phyloP scores from a whole-genome alignment of 352 stramenopile genomes.

The Phytopythium mirpurense region DNA sequence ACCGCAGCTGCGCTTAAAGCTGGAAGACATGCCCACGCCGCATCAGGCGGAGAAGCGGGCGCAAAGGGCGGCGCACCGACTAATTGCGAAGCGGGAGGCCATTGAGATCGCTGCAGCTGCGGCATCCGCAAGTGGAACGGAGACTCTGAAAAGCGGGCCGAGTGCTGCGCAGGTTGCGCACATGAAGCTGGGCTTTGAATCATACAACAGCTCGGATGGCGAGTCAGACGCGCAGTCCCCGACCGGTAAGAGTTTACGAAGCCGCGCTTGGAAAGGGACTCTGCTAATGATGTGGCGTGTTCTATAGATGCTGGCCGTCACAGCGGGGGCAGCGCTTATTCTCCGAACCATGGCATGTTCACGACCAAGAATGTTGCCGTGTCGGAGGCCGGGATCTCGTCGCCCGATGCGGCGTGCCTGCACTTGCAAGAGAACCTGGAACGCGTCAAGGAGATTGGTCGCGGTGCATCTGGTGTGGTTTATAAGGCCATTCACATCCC shows the following conservation, averaged over 20 bases:
- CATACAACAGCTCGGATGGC: conserved; percentile 54
- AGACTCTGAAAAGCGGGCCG: conserved; percentile 12
- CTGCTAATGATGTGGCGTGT: conserved; percentile 9
- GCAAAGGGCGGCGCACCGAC: conserved; percentile 60
- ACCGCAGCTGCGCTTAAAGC: conserved; percentile 64
- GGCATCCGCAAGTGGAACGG: conserved; percentile 11
- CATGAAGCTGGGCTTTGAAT: conserved; percentile 63
- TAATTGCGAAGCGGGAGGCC: conserved; percentile 71
- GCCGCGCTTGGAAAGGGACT: not conserved
- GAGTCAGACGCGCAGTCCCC: conserved; percentile 66
- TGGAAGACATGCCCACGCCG: conserved; percentile 84
- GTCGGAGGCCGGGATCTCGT: conserved; percentile 84
- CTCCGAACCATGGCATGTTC: conserved; percentile 84
- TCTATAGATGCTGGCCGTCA: conserved; percentile 41
- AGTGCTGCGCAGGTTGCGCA: conserved; percentile 64
- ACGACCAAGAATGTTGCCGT: conserved; percentile 79
- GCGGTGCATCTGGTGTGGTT: conserved; percentile 81
- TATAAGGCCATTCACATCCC: conserved; percentile 90
- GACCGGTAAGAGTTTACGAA: conserved; percentile 30
- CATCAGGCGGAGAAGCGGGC: conserved; percentile 80
- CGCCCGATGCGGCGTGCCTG: conserved; percentile 62
- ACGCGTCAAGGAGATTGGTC: conserved; percentile 68
- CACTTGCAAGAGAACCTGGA: conserved; percentile 85
- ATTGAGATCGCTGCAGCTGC: conserved; percentile 45
- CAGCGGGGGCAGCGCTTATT: conserved; percentile 79